Base-by-base conservation (phyloP, 1,139 yeast genomes). In the Candida sp. region DNA sequence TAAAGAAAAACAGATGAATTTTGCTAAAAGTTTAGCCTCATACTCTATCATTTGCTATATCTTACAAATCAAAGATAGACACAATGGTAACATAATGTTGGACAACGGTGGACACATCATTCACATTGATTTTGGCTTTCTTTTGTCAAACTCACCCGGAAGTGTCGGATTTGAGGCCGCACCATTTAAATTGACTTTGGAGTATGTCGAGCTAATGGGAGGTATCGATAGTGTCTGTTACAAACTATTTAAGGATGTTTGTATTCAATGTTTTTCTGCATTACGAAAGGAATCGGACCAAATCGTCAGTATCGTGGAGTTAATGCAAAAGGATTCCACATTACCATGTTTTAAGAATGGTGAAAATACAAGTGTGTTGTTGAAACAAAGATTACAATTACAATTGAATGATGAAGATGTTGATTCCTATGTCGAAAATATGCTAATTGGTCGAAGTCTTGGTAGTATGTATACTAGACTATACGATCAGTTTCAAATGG, bases 161-260 rank as follows among this genome's bases (percentile, higher is more conserved):
- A 85, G 96, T 45, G 89, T 93, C 43, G 97, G 97, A 0, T 90
- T 93, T 62, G 99, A 93, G 58, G 95, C 97, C 1, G 97, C 98
- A 0, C 97, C 99, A 1, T 93, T 93, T 72, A 93, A 93, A 58
- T 69, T 93, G 15, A 89, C 98, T 0, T 74, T 75, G 46, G 99
- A 93, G 57, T 93, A 93, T 56, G 80, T 90, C 21, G 97, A 91
- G 36, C 63, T 93, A 4, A 63, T 93, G 54, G 99, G 96, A 5
- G 98, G 98, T 0, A 45, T 72, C 0, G 84, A 81, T 1, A 77
- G 88, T 15, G 75, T 70, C 19, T 68, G 75, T 40, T 93, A 79
- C 63, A 59, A 65, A 36, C 71, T 72, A 40, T 93, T 87, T 65
- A 78, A 78, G 36, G 60, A 68, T 5, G 57, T 87, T 21, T 77